Evolutionary conservation across 257 asterid genomes (phyloP), one percentile per base, ranked within the genome.

Genomic region (Nicotiana paniculata): DNA sequence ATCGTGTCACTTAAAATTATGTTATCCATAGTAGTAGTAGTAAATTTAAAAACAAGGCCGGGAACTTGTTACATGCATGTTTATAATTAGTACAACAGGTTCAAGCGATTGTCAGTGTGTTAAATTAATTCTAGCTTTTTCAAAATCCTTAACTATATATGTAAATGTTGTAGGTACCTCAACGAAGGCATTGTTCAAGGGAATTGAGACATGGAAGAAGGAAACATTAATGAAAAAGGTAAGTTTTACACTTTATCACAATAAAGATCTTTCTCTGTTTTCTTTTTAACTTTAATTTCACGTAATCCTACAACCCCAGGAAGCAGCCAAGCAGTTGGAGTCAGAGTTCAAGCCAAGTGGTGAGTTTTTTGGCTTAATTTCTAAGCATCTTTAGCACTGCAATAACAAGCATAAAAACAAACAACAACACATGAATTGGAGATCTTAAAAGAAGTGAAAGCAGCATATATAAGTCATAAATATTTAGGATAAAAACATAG

Each of bases 151-250:
- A 24, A 6, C 11, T 17, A 48, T 26, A 15, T 5, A 7, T 48
- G 51, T 43, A 43, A 43, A 51, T 75, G 33, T 37, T 57, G 64
- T 53, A 87, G 89, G 86, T 58, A 87, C 90, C 79, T 87, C 90
- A 46, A 43, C 88, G 0, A 87, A 87, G 79, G 88, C 90, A n/a
- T 77, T 81, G 28, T 58, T 77, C 55, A 87, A 87, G 67, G 90
- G 90, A 61, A 76, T 87, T 17, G 90, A 87, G 35, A 87, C 88
- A 80, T 87, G 90, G 90, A 87, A 85, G 79, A 87, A 82, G 81
- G 90, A 87, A 77, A 84, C 86, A 3, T 24, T 53, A 66, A 82
- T 85, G 85, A 87, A 82, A 79, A 81, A 65, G 83, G 88, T 85
- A 24, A 81, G 83, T 15, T 57, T 59, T 61, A 55, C 37, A 24